Evolutionary conservation across 352 stramenopile genomes (phyloP), one percentile per base, ranked within the genome.

Genomic region (Globisporangium orthogonon): DNA sequence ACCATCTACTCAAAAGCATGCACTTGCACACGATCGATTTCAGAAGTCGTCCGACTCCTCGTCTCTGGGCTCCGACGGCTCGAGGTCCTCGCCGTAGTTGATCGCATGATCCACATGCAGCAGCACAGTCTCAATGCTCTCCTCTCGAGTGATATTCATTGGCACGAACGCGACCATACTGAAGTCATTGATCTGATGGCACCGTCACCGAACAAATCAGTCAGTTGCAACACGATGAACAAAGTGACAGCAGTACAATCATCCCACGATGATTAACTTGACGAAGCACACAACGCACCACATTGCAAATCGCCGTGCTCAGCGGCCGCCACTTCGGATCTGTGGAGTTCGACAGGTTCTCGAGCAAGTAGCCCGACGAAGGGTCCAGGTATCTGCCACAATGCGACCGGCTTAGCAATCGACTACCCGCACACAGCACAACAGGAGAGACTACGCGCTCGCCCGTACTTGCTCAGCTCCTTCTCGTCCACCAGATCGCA

Each of bases 101-200:
- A 98, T 97, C 33, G 91, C 89, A 67, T 97, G 87, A 75, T 99
- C 96, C 15, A 98, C 91, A 56, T 97, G 92, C 58, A 93, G 75
- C 53, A 99, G 74, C 35, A 98, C 89, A n/a, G 94, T 89, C 56
- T 98, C 87, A 50, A 99, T 96, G 58, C 90, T 98, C 52, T 98
- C 94, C 69, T 99, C 97, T 54, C 97, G 87, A 45, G 82, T 95
- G 49, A 98, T 96, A 71, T 99, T 98, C 66, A 99, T 90, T 2
- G 96, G 94, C n/a, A 98, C 74, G 65, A 98, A 99, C 10, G 88
- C 89, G 18, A 99, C 95, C 93, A 99, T 98, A 60, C 86, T 97
- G 70, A 98, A 99, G 81, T 99, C 95, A 51, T 91, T 93, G 58
- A 94, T 91, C 85, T 94, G 35, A 35, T 18, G 28, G 23, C 9